Conservation (phyloP, 257 asterid species). For the Solanum clarkiae region DNA sequence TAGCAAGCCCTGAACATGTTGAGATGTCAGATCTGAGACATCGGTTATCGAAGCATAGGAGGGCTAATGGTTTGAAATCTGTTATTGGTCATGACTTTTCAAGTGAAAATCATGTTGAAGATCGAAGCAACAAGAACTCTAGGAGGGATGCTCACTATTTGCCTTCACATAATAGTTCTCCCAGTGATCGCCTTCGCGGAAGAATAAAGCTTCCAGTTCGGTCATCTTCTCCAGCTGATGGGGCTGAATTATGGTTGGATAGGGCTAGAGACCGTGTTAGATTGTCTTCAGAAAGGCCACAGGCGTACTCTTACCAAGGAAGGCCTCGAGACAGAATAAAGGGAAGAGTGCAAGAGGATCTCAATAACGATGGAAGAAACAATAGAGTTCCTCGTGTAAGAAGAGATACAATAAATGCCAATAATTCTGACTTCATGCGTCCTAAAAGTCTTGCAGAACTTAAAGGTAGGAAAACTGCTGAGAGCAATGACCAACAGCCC, state of each 20-base stretch:
- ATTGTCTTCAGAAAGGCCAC: constrained; percentile 28
- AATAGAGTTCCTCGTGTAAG: constrained; percentile 28
- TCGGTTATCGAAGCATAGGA: constrained; percentile 48
- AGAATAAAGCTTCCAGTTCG: constrained; percentile 54
- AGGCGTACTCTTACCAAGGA: constrained; percentile 27
- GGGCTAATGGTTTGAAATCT: constrained; percentile 67
- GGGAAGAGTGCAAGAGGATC: constrained; percentile 45
- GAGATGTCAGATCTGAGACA: constrained; percentile 58
- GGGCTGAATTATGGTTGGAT: constrained; percentile 9
- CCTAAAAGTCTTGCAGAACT: constrained; percentile 77
- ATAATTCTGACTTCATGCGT: constrained; percentile 29
- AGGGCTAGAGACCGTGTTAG: constrained; percentile 32
- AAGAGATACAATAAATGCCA: constrained; percentile 29
- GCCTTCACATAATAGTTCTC: constrained; percentile 24
- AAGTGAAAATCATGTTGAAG: constrained; percentile 34
- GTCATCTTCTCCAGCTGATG: constrained; percentile 32
- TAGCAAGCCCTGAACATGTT: constrained; percentile 28
- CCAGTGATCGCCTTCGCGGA: constrained; percentile 63
- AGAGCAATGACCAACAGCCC: constrained; percentile 26
- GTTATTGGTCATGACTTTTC: constrained; percentile 48
- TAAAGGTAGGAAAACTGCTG: constrained; percentile 36
- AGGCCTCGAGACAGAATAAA: constrained; percentile 47
- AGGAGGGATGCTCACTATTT: constrained; percentile 25
- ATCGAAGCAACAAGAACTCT: constrained; percentile 22
- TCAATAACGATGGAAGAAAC: constrained; percentile 22